These are phyloP conservation scores for Aureobasidium uvarum DNA, from an alignment of 2,329 filamentous ascomycete genomes.

Conservation along the genomic window DNA sequence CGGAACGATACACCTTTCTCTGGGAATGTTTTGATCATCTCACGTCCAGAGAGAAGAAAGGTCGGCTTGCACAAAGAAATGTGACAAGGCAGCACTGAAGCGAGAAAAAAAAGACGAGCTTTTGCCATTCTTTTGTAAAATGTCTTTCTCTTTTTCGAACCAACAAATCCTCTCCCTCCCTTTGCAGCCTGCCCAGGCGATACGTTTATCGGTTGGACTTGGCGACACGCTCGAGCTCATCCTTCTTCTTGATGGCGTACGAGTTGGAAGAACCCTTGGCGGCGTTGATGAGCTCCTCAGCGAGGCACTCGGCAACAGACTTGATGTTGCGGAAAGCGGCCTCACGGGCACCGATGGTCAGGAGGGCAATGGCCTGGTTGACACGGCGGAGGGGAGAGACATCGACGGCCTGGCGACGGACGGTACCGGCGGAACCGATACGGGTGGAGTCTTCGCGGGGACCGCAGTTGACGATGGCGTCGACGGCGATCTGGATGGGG, in stretches of 20 bases:
- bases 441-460: constrained; percentile 99
- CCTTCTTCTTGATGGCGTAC: constrained; percentile 99
- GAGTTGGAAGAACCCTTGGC: constrained; percentile 99
- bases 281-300: constrained; percentile 99
- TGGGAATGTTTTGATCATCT: constrained; percentile 4
- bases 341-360: constrained; percentile 98
- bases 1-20: constrained; percentile 11
- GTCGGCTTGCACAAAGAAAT: neutral
- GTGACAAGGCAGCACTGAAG: constrained; percentile 5
- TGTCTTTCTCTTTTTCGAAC: neutral
- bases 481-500: constrained; percentile 99
- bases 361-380: constrained; percentile 99
- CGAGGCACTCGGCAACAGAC: constrained; percentile 98
- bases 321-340: constrained; percentile 99
- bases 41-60: constrained; percentile 8
- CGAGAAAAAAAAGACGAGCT: constrained; percentile 11
- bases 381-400: constrained; percentile 98
- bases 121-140: constrained; percentile 12
- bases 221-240: constrained; percentile 99
- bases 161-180: constrained; percentile 18
- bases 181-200: constrained; percentile 16
- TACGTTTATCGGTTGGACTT: constrained; percentile 98
- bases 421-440: constrained; percentile 99
- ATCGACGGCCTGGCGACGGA: constrained; percentile 99
- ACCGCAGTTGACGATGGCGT: constrained; percentile 99